Percentiles rank a stretch among this genome's conserved stretches.
Evolutionary conservation across 2,329 filamentous ascomycete species (phyloP).

Genomic region (Pseudogymnoascus pannorum): DNA sequence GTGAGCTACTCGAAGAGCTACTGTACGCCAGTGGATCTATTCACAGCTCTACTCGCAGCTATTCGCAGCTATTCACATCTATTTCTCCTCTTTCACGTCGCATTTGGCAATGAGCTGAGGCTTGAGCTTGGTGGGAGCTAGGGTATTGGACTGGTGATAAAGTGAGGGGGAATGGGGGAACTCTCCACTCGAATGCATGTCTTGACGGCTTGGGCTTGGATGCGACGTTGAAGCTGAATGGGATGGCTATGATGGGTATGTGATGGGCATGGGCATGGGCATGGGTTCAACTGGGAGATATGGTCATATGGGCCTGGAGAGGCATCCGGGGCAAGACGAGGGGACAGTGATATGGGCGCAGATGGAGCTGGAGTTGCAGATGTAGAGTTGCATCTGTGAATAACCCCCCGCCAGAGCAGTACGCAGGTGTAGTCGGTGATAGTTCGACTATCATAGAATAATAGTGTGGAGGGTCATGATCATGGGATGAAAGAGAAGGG

Average conservation of each 20-base stretch:
- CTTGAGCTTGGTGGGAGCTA: not conserved
- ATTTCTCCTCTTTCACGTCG: not conserved
- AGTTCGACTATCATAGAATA: not conserved
- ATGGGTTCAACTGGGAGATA: not conserved
- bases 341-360: not conserved
- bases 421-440: not conserved
- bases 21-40: not conserved
- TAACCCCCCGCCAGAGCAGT: not conserved
- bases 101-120: not conserved
- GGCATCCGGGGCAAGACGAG: not conserved
- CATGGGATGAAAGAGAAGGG: not conserved
- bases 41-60: not conserved
- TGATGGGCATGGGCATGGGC: no score
- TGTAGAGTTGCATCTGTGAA: not conserved
- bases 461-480: not conserved
- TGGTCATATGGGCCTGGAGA: not conserved
- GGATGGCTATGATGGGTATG: no score
- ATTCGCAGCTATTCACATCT: not conserved
- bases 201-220: not conserved
- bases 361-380: not conserved
- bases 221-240: not conserved
- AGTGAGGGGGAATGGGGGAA: not conserved
- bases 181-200: not conserved
- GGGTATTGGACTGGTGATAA: not conserved
- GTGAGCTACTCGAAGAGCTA: not conserved